Conservation (phyloP, 805 yeast species). For the Isabelozyma pseudorhagii region DNA sequence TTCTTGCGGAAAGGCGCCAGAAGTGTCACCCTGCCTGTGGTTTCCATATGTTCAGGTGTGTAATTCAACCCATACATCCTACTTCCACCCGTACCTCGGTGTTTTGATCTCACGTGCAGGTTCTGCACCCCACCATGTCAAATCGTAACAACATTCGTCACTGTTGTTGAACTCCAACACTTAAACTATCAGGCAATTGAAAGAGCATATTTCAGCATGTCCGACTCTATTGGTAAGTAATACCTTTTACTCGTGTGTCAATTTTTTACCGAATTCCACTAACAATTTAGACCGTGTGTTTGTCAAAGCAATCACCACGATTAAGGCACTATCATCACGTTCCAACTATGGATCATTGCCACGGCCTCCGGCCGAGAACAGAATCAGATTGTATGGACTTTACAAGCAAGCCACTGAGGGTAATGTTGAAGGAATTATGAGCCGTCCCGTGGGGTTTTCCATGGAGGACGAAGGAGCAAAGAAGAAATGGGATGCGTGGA, state of each 20-base stretch:
- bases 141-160: too few species aligned
- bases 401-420: conserved; percentile 92
- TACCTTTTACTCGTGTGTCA: too few species aligned
- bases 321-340: conserved; percentile 65
- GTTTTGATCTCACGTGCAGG: too few species aligned
- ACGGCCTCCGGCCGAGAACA: conserved; percentile 69
- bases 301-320: conserved; percentile 77
- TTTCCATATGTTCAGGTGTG: too few species aligned
- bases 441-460: conserved; percentile 57
- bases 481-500: conserved; percentile 87
- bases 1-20: too few species aligned
- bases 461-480: conserved; percentile 66
- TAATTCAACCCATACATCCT: too few species aligned
- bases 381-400: conserved; percentile 72
- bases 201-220: conserved; percentile 23
- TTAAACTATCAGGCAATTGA: too few species aligned
- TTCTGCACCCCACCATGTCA: too few species aligned
- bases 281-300: conserved; percentile 63
- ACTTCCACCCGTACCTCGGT: too few species aligned
- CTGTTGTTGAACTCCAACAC: too few species aligned
- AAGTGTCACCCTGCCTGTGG: too few species aligned
- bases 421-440: conserved; percentile 65
- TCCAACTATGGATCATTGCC: conserved; percentile 63
- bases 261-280: not conserved
- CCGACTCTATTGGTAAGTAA: conserved; percentile 47